Evolutionary conservation across 306 rosid genomes (phyloP), one percentile per base, ranked within the genome.

Genomic region (Rosa multiflora): DNA sequence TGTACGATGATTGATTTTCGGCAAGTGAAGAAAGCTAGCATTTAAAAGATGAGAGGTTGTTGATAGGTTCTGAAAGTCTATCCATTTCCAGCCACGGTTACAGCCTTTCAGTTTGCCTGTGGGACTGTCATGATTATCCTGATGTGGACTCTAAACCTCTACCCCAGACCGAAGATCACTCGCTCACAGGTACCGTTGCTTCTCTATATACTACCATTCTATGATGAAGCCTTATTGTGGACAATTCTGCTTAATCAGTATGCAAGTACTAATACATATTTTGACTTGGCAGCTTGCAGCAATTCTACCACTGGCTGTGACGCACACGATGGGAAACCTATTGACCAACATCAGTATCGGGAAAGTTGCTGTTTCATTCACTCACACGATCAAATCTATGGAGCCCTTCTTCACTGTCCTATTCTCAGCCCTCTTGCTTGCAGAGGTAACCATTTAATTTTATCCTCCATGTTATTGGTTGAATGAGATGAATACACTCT

Each of bases 1-100:
- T 72, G 35, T 35, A 72, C 52, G 18, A 72, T 61, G 6, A 47
- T 62, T 46, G 18, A 43, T 21, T 75, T 71, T 71, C 17, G 51
- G 49, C 29, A 11, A 58, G 35, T 69, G 32, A 77, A 71, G 32
- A 35, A 46, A 42, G 70, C 47, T 48, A 52, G 70, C 75, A 64
- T 71, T 79, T 75, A 72, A 83, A 32, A 75, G 61, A 47, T 64
- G 70, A 75, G 48, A 85, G 80, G 82, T 77, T 84, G 84, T 73
- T 85, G 80, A 80, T 86, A 92, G 97, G 92, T 90, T 88, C 88
- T 92, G 89, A 90, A 92, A 92, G 92, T 87, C 86, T 92, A 88
- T 86, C 91, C 95, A 82, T 92, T 92, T 87, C 95, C 95, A 82
- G 93, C 97, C 76, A 92, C 95, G 53, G 88, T 92, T 42, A 90